These are phyloP conservation scores for Phytophthora multivora DNA, from an alignment of 352 stramenopile genomes.

Conservation along the genomic window DNA sequence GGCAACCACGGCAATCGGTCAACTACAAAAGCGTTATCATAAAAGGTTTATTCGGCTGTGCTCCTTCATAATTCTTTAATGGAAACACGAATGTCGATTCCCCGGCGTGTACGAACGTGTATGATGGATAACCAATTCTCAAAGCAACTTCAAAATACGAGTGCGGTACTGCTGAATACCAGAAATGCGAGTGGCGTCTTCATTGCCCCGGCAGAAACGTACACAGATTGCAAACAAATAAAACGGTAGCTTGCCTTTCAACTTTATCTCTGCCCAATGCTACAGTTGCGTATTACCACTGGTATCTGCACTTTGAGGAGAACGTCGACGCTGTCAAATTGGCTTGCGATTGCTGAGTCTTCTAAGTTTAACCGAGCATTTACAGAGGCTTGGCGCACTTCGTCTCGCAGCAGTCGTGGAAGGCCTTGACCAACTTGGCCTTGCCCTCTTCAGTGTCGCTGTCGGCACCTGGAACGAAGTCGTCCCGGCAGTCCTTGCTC, in stretches of 20 bases:
- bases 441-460: no score
- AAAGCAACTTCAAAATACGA: background rate
- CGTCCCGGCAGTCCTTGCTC: conserved; percentile 21
- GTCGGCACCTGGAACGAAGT: background rate
- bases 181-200: background rate
- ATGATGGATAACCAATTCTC: background rate
- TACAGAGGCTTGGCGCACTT: conserved; percentile 8
- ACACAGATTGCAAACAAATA: conserved; percentile 3
- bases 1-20: no score
- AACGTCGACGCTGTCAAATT: background rate
- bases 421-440: background rate
- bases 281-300: background rate
- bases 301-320: background rate
- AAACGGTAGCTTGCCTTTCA: conserved; percentile 9
- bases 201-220: background rate
- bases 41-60: no score
- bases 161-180: no score
- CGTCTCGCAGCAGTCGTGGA: conserved; percentile 5
- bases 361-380: background rate
- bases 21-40: no score
- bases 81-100: background rate
- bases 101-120: no score
- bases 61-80: no score
- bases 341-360: background rate
- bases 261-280: background rate